A percentile compares a stretch with the other conserved stretches of the same genome.
These are phyloP conservation scores for Panaeolus cyanescens DNA, from an alignment of 768 basidiomycete species.

Conservation along the genomic window DNA sequence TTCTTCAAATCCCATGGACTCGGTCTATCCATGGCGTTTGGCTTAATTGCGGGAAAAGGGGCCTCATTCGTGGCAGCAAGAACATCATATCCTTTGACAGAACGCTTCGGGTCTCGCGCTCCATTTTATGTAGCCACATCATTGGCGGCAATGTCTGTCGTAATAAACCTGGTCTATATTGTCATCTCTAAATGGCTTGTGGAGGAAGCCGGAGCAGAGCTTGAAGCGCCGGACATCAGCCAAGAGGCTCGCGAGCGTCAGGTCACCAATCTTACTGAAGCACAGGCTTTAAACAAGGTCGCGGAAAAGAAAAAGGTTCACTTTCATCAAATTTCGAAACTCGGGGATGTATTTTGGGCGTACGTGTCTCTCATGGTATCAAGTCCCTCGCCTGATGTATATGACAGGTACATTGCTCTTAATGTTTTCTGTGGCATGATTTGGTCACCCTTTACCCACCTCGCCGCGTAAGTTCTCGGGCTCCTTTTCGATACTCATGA, in stretches of 20 bases:
- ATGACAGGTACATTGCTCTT: conserved; percentile 64
- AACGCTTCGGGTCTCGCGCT: conserved; percentile 64
- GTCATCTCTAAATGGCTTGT: conserved; percentile 65
- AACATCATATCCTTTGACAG: conserved; percentile 75
- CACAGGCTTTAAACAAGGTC: conserved; percentile 62
- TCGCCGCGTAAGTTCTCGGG: conserved; percentile 58
- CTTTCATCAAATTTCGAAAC: conserved; percentile 57
- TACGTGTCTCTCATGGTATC: conserved; percentile 33
- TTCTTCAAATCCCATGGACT: conserved; percentile 79
- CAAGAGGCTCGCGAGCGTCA: conserved; percentile 52
- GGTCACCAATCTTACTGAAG: conserved; percentile 50
- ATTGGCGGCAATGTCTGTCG: conserved; percentile 66
- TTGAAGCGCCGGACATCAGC: conserved; percentile 64
- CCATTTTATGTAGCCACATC: conserved; percentile 73
- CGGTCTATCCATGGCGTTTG: conserved; percentile 79
- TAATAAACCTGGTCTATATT: conserved; percentile 70
- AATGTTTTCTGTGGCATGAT: conserved; percentile 77
- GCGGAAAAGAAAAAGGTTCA: conserved; percentile 67
- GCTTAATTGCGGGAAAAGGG: conserved; percentile 79
- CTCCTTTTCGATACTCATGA: conserved; percentile 6
- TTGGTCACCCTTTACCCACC: conserved; percentile 79
- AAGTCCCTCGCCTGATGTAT: conserved; percentile 7
- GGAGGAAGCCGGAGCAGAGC: conserved; percentile 56
- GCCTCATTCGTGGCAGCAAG: conserved; percentile 77
- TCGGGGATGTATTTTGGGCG: conserved; percentile 83